Evolutionary conservation across 1,284 basidiomycete species (phyloP).

Genomic region (Cryptococcus hybrid): DNA sequence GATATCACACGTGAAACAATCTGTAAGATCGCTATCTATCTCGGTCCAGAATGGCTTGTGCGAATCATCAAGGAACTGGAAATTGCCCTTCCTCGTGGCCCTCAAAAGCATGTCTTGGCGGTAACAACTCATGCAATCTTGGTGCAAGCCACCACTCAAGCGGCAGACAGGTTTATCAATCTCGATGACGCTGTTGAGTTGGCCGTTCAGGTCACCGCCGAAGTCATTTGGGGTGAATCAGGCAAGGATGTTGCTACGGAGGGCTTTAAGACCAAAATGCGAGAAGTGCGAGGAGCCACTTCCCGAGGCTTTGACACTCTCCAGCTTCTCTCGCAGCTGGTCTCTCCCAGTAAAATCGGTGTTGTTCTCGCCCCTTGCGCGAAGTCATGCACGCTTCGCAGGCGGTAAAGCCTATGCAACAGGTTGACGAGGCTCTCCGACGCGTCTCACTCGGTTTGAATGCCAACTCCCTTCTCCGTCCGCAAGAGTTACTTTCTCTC

Average conservation of each 20-base stretch:
- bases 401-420: slow-evolving; percentile 74
- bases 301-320: slow-evolving; percentile 83
- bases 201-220: slow-evolving; percentile 76
- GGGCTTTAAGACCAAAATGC: slow-evolving; percentile 92
- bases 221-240: slow-evolving; percentile 93
- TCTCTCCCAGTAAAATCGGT: slow-evolving; percentile 73
- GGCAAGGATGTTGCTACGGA: slow-evolving; percentile 85
- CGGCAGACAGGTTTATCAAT: slow-evolving; percentile 59
- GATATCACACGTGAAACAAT: slow-evolving; percentile 84
- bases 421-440: slow-evolving; percentile 84
- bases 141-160: slow-evolving; percentile 64
- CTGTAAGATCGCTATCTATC: slow-evolving; percentile 71
- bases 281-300: slow-evolving; percentile 76
- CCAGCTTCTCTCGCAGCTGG: slow-evolving; percentile 69
- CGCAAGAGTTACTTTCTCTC: slow-evolving; percentile 72
- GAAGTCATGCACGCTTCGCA: slow-evolving; percentile 85
- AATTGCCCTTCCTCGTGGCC: slow-evolving; percentile 79
- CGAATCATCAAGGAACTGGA: slow-evolving; percentile 76
- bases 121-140: slow-evolving; percentile 81
- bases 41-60: slow-evolving; percentile 74
- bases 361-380: slow-evolving; percentile 72
- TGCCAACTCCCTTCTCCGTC: slow-evolving; percentile 69
- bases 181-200: slow-evolving; percentile 78
- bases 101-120: slow-evolving; percentile 90
- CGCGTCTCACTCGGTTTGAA: slow-evolving; percentile 83